Conservation (phyloP, 2,329 filamentous ascomycete species). For the Esteya vermicola region DNA sequence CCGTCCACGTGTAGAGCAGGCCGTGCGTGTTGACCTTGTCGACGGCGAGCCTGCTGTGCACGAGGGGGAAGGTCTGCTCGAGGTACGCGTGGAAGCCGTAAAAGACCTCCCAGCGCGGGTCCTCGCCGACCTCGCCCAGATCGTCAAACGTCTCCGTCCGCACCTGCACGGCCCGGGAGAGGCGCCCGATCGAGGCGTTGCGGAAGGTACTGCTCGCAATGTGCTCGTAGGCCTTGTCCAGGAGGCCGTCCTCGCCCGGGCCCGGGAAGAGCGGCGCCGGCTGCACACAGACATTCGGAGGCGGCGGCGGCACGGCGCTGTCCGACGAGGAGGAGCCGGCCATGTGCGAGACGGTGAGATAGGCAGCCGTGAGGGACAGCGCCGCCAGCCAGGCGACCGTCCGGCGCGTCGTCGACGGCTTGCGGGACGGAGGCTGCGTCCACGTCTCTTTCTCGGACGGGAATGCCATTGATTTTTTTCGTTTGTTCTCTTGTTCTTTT, state of each 20-base stretch:
- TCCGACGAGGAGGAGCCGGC: no score
- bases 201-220: slow-evolving; percentile 9
- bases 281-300: slow-evolving; percentile 4
- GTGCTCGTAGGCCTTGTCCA: slow-evolving; percentile 2
- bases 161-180: slow-evolving; percentile 17
- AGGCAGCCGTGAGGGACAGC: no score
- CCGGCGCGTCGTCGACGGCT: no score
- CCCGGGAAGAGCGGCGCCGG: slow-evolving; percentile 4
- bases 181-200: slow-evolving; percentile 13
- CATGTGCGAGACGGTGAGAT: no score
- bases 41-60: slow-evolving; percentile 30
- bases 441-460: no score
- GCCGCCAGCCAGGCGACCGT: no score
- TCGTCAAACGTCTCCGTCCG: slow-evolving; percentile 22
- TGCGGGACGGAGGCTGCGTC: no score
- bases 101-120: slow-evolving; percentile 45
- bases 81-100: slow-evolving; percentile 36
- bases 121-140: slow-evolving; percentile 35
- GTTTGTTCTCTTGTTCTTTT: no score
- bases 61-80: slow-evolving; percentile 32
- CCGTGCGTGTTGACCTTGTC: slow-evolving; percentile 46
- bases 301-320: no score
- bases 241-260: background rate
- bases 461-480: no score
- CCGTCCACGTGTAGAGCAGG: slow-evolving; percentile 43